Percentiles rank a stretch among this genome's conserved stretches.
phyloP scores from a whole-genome alignment of 148 eudicot genomes.

The Persicaria tinctoria region DNA sequence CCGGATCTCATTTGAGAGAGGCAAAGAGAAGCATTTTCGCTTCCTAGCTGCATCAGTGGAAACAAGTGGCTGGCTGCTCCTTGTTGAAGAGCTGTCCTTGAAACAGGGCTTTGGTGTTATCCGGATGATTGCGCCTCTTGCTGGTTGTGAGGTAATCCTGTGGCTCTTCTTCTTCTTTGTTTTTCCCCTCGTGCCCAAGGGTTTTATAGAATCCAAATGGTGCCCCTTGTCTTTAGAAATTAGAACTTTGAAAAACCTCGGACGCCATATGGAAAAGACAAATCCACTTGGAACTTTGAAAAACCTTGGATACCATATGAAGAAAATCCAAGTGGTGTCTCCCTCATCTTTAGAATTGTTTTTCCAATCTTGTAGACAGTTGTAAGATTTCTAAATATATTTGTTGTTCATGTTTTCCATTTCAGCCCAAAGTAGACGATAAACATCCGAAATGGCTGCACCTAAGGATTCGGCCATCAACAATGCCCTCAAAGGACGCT shows the following conservation, averaged over 20 bases:
- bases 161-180: neutral
- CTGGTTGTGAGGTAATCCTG: conserved; percentile 25
- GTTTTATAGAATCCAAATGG: too few relatives aligned
- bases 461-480: conserved; percentile 77
- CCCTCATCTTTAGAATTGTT: neutral
- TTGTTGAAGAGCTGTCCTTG: conserved; percentile 66
- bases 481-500: conserved; percentile 40
- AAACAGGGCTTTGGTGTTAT: conserved; percentile 52
- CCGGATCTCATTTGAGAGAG: conserved; percentile 95
- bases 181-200: neutral
- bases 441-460: conserved; percentile 88
- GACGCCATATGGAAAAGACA: too few relatives aligned
- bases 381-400: neutral
- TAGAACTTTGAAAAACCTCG: too few relatives aligned
- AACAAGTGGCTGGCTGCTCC: conserved; percentile 81
- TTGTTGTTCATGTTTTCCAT: neutral
- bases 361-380: neutral
- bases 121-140: conserved; percentile 85
- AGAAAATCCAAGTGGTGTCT: too few relatives aligned
- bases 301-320: too few relatives aligned
- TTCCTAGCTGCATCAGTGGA: conserved; percentile 65
- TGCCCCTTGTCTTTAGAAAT: too few relatives aligned
- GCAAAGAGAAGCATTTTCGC: conserved; percentile 84
- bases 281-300: too few relatives aligned
- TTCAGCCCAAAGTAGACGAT: conserved; percentile 81